Percentiles rank a stretch among this genome's conserved stretches.
These are phyloP conservation scores for Aegle marmelos DNA, from an alignment of 345 rosid species.

Conservation along the genomic window DNA sequence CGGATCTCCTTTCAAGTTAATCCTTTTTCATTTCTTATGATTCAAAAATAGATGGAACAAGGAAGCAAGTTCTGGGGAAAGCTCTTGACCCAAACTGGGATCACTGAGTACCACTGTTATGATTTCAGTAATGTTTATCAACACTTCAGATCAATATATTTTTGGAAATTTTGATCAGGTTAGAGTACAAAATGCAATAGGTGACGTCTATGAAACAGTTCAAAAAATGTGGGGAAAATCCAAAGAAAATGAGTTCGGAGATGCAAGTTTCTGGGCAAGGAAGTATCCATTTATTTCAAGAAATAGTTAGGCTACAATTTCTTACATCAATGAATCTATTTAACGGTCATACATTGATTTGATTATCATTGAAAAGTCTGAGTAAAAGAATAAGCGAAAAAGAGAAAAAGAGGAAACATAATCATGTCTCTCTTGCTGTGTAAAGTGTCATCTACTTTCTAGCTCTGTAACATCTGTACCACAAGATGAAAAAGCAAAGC, in stretches of 20 bases:
- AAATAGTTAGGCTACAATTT: neutral
- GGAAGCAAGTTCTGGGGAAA: neutral
- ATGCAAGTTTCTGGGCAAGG: neutral
- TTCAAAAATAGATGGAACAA: neutral
- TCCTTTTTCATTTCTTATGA: neutral
- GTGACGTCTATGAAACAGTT: no score
- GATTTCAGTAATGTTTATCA: neutral
- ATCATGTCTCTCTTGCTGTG: neutral
- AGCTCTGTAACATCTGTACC: constrained; percentile 62
- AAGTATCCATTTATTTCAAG: neutral
- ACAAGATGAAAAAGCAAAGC: constrained; percentile 64
- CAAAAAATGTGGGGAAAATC: neutral
- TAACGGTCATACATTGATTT: constrained; percentile 1
- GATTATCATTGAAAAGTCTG: neutral
- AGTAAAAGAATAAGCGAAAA: neutral
- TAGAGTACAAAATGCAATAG: neutral
- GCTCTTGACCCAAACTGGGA: neutral
- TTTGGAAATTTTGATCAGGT: neutral
- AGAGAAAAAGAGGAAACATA: neutral
- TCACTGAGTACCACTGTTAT: neutral
- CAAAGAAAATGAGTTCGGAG: neutral
- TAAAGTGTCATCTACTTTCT: constrained; percentile 37
- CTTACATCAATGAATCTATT: neutral
- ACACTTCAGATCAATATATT: neutral
- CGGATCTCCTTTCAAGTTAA: neutral